phyloP scores from a whole-genome alignment of 208 protist genomes.

The Strigomonas culicis region DNA sequence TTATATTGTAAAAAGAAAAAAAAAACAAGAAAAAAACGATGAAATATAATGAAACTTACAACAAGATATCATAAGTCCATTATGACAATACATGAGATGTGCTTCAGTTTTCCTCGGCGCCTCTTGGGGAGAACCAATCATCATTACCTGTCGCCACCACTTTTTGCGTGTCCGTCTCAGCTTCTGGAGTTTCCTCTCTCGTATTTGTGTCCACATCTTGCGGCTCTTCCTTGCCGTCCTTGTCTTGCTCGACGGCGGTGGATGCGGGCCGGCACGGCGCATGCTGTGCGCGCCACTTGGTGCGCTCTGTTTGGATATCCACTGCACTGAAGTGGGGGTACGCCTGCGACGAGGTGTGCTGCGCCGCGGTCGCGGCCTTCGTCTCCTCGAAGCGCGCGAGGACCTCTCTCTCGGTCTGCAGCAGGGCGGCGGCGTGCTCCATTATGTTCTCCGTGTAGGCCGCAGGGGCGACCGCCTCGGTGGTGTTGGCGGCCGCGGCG shows the following conservation, averaged over 20 bases:
- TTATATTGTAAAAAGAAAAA: background rate
- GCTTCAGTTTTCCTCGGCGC: no score
- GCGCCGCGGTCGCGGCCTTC: background rate
- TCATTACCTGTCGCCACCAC: no score
- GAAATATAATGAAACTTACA: background rate
- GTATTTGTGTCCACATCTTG: background rate
- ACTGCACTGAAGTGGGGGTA: background rate
- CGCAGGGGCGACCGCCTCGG: background rate
- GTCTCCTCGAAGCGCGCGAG: background rate
- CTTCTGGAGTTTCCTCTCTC: background rate
- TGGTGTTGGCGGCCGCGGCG: no score
- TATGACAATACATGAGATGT: no score
- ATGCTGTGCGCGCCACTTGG: background rate
- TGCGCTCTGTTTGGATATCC: background rate
- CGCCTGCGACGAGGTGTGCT: background rate
- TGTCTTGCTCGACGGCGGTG: background rate
- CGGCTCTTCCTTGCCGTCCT: background rate
- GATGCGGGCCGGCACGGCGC: background rate
- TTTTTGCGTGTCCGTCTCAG: no score
- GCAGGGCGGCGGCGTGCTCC: background rate
- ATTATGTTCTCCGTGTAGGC: background rate
- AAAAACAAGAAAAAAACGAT: slow-evolving; percentile 1
- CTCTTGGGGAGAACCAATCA: no score
- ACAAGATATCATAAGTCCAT: no score
- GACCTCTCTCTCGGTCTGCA: background rate